A percentile compares a stretch with the other conserved stretches of the same genome.
These are phyloP conservation scores for Xylaria hypoxylon DNA, from an alignment of 2,329 filamentous ascomycete genomes.

Conservation along the genomic window DNA sequence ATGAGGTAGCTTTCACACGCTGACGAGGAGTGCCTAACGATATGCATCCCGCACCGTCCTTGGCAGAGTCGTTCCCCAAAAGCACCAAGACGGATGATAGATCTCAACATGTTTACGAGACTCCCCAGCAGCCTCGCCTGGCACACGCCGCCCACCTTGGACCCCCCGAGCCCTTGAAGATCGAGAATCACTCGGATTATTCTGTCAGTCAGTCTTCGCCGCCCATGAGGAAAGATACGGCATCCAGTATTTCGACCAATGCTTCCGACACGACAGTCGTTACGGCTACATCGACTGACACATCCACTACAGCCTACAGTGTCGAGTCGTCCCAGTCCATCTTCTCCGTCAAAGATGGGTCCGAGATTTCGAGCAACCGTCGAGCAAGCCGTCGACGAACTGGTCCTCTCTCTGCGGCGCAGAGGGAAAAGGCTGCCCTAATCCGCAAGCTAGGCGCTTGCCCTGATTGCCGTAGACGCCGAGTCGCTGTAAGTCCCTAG, in stretches of 20 bases:
- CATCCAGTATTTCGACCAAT: conserved; percentile 65
- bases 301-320: conserved; percentile 64
- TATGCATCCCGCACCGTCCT: conserved; percentile 53
- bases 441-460: conserved; percentile 71
- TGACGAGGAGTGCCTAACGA: conserved; percentile 48
- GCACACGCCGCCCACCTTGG: conserved; percentile 45
- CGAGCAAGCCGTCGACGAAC: conserved; percentile 69
- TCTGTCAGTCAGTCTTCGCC: conserved; percentile 49
- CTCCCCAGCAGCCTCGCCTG: conserved; percentile 47
- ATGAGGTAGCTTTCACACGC: conserved; percentile 49
- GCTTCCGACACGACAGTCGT: conserved; percentile 57
- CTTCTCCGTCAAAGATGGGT: conserved; percentile 67
- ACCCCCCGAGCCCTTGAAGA: conserved; percentile 47
- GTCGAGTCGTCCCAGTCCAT: conserved; percentile 66
- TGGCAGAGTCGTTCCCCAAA: conserved; percentile 53
- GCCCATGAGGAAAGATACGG: conserved; percentile 61
- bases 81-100: conserved; percentile 52
- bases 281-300: conserved; percentile 57
- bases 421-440: conserved; percentile 69
- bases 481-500: conserved; percentile 66
- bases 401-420: conserved; percentile 68
- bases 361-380: conserved; percentile 64
- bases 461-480: conserved; percentile 64
- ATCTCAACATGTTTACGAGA: conserved; percentile 44
- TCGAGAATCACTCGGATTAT: conserved; percentile 45